phyloP scores from a whole-genome alignment of 176 grass and related monocot species.

The Calamus simplicifolius region DNA sequence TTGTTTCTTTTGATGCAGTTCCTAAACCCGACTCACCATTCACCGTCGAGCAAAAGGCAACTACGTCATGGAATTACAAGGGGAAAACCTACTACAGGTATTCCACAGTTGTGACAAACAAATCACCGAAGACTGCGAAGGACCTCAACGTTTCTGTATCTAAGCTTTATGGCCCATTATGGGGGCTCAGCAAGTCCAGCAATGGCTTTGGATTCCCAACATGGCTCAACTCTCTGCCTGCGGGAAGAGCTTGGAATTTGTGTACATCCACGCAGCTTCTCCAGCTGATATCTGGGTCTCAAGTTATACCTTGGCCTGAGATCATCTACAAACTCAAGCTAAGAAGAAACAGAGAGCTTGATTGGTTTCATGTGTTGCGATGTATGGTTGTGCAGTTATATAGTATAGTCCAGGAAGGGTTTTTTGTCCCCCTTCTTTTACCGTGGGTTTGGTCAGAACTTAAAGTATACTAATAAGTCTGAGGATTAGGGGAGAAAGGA shows the following conservation, averaged over 20 bases:
- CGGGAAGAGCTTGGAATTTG: conserved; percentile 51
- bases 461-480: no score
- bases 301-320: conserved; percentile 64
- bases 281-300: conserved; percentile 56
- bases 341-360: background rate
- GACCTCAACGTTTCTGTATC: conserved; percentile 56
- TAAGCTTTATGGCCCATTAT: conserved; percentile 45
- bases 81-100: conserved; percentile 56
- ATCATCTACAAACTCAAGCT: no score
- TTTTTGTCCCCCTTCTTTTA: no score
- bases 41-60: conserved; percentile 38
- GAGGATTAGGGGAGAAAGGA: conserved; percentile 14
- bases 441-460: no score
- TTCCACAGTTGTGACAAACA: conserved; percentile 58
- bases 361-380: background rate
- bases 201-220: conserved; percentile 56
- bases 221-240: conserved; percentile 29
- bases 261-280: conserved; percentile 56
- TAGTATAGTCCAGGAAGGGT: no score
- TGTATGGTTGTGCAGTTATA: background rate
- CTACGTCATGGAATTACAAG: conserved; percentile 43
- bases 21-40: conserved; percentile 22
- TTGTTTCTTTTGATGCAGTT: conserved; percentile 20
- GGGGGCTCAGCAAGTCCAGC: conserved; percentile 58
- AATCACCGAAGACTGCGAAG: conserved; percentile 45